A percentile compares a stretch with the other conserved stretches of the same genome.
Conservation (phyloP, 768 basidiomycete species). For the Phylloporus rhodoxanthus region DNA sequence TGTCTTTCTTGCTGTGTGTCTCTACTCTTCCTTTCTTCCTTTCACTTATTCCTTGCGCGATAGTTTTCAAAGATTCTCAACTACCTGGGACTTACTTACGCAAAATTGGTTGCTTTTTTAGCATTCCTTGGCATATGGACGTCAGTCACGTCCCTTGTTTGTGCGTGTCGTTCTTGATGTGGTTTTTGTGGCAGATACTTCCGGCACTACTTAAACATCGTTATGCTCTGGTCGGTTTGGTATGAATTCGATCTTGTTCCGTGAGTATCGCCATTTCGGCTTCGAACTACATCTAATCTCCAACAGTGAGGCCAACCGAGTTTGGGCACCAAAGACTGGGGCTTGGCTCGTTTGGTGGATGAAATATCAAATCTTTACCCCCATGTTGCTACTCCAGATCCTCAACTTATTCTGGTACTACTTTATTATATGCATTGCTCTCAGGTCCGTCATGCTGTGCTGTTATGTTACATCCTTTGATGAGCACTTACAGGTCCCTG, state of each 20-base stretch:
- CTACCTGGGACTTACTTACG: constrained; percentile 66
- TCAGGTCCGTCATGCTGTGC: constrained; percentile 46
- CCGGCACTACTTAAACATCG: constrained; percentile 85
- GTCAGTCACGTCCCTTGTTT: constrained; percentile 40
- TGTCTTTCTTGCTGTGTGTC: constrained; percentile 71
- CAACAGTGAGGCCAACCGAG: constrained; percentile 45
- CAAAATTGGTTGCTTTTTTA: constrained; percentile 59
- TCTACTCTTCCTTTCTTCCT: background rate
- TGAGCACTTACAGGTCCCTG: constrained; percentile 42
- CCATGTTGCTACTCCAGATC: constrained; percentile 68
- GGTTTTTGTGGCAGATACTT: constrained; percentile 60
- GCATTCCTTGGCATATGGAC: constrained; percentile 74
- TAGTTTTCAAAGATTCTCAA: constrained; percentile 84
- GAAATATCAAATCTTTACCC: constrained; percentile 72
- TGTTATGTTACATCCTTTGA: constrained; percentile 5
- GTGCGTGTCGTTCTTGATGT: background rate
- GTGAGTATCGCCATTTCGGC: constrained; percentile 38
- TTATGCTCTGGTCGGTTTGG: constrained; percentile 86
- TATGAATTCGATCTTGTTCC: constrained; percentile 68
- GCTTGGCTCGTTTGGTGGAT: constrained; percentile 74
- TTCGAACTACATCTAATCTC: constrained; percentile 2
- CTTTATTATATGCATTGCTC: constrained; percentile 72
- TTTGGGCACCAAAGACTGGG: constrained; percentile 58
- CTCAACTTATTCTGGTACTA: constrained; percentile 94
- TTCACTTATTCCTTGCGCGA: background rate